Conservation (phyloP, 768 basidiomycete species). For the Strobilomyces dryophilus region DNA sequence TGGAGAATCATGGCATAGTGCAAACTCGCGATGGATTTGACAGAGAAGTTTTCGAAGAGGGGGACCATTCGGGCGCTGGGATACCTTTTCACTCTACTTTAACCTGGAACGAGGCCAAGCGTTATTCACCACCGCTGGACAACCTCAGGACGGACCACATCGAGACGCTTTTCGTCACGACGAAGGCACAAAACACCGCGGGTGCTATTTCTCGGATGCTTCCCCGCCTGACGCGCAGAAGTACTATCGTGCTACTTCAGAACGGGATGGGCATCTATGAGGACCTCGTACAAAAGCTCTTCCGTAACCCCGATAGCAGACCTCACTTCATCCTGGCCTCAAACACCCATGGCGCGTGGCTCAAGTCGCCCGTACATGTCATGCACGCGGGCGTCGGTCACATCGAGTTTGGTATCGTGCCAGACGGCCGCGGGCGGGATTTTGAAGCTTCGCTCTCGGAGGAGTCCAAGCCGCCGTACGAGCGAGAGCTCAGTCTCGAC, state of each 20-base stretch:
- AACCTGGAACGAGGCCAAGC: constrained; percentile 11
- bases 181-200: constrained; percentile 70
- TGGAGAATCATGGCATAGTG: constrained; percentile 49
- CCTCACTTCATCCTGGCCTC: constrained; percentile 85
- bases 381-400: constrained; percentile 69
- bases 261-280: constrained; percentile 96
- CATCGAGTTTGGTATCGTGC: constrained; percentile 76
- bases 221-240: constrained; percentile 57
- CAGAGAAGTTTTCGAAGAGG: constrained; percentile 44
- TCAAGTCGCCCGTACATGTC: constrained; percentile 47
- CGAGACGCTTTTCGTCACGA: constrained; percentile 75
- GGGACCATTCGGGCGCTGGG: constrained; percentile 21
- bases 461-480: constrained; percentile 27
- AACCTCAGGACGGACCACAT: constrained; percentile 39
- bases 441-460: constrained; percentile 55
- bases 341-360: constrained; percentile 77
- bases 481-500: constrained; percentile 45
- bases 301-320: constrained; percentile 65
- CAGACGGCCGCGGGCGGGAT: constrained; percentile 58
- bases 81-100: constrained; percentile 15
- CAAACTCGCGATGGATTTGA: constrained; percentile 42
- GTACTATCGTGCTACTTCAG: constrained; percentile 89
- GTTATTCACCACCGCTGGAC: constrained; percentile 9
- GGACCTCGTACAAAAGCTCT: constrained; percentile 58
- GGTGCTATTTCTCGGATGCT: constrained; percentile 53